phyloP scores from a whole-genome alignment of 2,329 filamentous ascomycete species.

The Phialemoniopsis sp. region DNA sequence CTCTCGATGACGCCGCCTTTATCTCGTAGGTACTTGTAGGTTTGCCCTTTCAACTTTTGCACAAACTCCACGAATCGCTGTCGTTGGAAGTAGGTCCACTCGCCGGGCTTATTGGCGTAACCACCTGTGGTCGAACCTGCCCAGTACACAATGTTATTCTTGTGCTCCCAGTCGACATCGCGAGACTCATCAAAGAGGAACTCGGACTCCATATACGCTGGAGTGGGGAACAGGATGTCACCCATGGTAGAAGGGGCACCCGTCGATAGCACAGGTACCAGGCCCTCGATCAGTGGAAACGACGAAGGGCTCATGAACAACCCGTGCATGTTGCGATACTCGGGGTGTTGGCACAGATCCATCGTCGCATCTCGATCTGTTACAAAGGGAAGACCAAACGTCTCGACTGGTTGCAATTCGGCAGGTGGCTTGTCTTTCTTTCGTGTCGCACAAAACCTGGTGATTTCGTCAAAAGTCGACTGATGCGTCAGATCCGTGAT shows the following conservation, averaged over 20 bases:
- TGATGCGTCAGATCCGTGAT: conserved; percentile 19
- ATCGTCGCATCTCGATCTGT: conserved; percentile 15
- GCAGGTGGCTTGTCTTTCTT: neutral
- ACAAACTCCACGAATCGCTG: conserved; percentile 37
- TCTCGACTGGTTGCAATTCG: conserved; percentile 7
- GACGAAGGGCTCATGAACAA: conserved; percentile 37
- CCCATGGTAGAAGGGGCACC: conserved; percentile 40
- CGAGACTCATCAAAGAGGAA: conserved; percentile 32
- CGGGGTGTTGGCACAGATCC: conserved; percentile 39
- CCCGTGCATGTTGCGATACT: conserved; percentile 38
- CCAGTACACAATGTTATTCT: conserved; percentile 51
- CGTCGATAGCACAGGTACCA: conserved; percentile 42
- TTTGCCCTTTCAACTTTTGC: conserved; percentile 20
- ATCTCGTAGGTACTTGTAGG: conserved; percentile 26
- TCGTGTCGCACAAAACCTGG: conserved; percentile 17
- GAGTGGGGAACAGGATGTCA: conserved; percentile 48
- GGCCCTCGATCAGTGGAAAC: conserved; percentile 30
- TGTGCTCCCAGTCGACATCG: conserved; percentile 44
- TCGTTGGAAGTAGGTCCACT: conserved; percentile 40
- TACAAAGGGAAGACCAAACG: conserved; percentile 30
- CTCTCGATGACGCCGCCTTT: conserved; percentile 9
- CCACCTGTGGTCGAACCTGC: conserved; percentile 51
- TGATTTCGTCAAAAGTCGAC: conserved; percentile 24
- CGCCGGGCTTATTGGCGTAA: conserved; percentile 15
- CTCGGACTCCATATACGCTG: conserved; percentile 39